Evolutionary conservation across 192 early-diverging fungal species (phyloP).

Genomic region (Chytriomyces sp.): DNA sequence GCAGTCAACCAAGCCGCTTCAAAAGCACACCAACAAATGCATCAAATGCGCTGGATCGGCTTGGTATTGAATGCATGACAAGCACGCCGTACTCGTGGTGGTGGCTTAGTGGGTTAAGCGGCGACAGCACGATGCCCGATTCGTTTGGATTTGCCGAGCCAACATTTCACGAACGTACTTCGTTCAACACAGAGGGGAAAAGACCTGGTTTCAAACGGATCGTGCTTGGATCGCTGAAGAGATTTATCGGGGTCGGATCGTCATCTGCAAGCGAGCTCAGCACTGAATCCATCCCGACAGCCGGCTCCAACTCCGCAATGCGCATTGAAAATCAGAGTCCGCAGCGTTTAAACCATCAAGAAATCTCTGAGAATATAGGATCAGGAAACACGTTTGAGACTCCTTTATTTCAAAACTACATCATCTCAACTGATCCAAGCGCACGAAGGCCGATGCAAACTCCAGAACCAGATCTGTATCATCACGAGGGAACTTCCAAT

Average conservation of each 20-base stretch:
- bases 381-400: no score
- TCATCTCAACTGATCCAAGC: no score
- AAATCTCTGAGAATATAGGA: no score
- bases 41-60: constrained; percentile 15
- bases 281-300: no score
- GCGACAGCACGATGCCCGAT: constrained; percentile 34
- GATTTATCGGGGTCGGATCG: constrained; percentile 22
- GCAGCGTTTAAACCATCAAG: no score
- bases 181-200: constrained; percentile 29
- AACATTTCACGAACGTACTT: constrained; percentile 32
- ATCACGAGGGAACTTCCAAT: no score
- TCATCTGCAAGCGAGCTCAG: no score
- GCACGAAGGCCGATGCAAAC: no score
- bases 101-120: constrained; percentile 33
- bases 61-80: constrained; percentile 22
- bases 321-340: no score
- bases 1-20: background rate
- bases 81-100: constrained; percentile 35
- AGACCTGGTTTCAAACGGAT: constrained; percentile 30
- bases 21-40: background rate
- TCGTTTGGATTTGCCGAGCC: constrained; percentile 31
- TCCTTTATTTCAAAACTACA: no score
- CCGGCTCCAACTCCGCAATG: no score
- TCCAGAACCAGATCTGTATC: no score
- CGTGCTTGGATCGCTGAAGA: constrained; percentile 28